Base-by-base conservation (phyloP, 352 stramenopile species). In the Phytophthora tentaculata region DNA sequence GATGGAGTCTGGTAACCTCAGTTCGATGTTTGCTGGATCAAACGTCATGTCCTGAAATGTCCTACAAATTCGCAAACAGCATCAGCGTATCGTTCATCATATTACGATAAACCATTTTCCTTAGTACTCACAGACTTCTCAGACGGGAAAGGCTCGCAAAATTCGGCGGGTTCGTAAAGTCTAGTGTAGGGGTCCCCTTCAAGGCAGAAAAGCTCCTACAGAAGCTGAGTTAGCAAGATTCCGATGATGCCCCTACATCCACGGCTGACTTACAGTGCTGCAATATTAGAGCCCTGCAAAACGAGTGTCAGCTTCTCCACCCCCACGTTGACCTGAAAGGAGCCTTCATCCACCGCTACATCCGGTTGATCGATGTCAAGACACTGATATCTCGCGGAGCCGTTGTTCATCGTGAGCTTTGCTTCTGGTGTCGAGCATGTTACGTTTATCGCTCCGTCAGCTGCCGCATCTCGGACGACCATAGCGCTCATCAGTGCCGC, bases 271-370 rank as follows among this genome's bases (percentile, higher is more conserved):
- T 39, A 69, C 61, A 69, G 19, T 24, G 7, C 5, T 28, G 47
- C 23, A n/a, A 61, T 39, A 14, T 10, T 10, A 8, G 53, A 69
- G 23, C 14, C 26, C 37, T 41, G 0, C n/a, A 69, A 35, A 6
- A 45, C 37, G 23, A 69, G 23, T 14, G 3, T 39, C 17, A 69
- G 24, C 45, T 6, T 63, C 2, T 55, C 14, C 1, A 61, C 61
- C 0, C 19, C 12, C 12, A 69, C 47, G 24, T 59, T 62, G 3
- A 69, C 45, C 26, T 48, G 1, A 35, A 63, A 47, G 22, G 29
- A 48, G 26, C 24, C 49, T 57, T 9, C 51, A 14, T 47, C 37
- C 2, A 57, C 44, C 16, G 13, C 3, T 26, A n/a, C 28, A 44
- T 3, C 14, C 4, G 8, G 4, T 44, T 10, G 9, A 13, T 44